phyloP scores from a whole-genome alignment of 371 early-diverging fungal species.

The Rhizopus delemar region DNA sequence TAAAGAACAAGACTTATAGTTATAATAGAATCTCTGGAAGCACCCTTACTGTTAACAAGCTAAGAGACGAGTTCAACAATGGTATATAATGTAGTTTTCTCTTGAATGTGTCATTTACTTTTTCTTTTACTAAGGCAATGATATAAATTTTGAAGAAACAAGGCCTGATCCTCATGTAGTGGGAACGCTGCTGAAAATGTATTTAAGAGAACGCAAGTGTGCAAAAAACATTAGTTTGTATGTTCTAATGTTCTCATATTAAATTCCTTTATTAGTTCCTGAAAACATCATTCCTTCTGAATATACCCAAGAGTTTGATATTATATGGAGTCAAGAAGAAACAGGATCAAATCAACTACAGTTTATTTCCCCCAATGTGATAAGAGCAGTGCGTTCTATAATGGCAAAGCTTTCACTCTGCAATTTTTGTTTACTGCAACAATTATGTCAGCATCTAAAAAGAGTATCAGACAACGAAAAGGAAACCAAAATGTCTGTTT shows the following conservation, averaged over 20 bases:
- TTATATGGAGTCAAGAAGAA: neutral
- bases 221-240: too few relatives aligned
- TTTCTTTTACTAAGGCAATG: conserved; percentile 37
- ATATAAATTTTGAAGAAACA: conserved; percentile 53
- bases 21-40: conserved; percentile 54
- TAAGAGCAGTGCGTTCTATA: conserved; percentile 34
- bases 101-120: neutral
- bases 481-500: conserved; percentile 76
- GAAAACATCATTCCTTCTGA: conserved; percentile 44
- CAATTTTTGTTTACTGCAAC: conserved; percentile 58
- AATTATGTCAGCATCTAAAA: conserved; percentile 65
- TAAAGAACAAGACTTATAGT: neutral
- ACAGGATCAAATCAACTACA: neutral
- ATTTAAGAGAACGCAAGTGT: conserved; percentile 70
- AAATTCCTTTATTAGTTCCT: conserved; percentile 34
- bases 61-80: conserved; percentile 52
- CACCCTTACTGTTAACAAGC: conserved; percentile 52
- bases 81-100: conserved; percentile 28
- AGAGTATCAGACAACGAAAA: conserved; percentile 61
- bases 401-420: conserved; percentile 54
- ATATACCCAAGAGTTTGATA: conserved; percentile 27
- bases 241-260: neutral
- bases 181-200: conserved; percentile 81
- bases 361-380: conserved; percentile 5
- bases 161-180: conserved; percentile 77